Evolutionary conservation across 805 yeast genomes (phyloP).

Genomic region (Yarrowia sp.): DNA sequence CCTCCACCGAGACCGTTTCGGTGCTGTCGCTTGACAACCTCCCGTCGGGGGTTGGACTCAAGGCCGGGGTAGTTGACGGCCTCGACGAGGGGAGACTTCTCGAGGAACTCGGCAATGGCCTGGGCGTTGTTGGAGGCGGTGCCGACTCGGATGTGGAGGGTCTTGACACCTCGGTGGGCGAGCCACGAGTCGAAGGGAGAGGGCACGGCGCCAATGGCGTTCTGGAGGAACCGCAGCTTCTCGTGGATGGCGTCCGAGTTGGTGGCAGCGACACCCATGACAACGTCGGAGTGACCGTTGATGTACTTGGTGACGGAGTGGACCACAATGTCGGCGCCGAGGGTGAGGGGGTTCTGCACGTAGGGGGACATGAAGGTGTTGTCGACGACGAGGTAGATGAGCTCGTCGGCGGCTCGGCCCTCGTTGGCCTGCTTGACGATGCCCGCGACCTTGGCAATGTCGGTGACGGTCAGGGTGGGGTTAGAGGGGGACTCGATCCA

Average conservation of each 20-base stretch:
- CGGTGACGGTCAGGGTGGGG: constrained; percentile 79
- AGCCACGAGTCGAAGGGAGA: constrained; percentile 91
- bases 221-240: constrained; percentile 71
- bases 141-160: constrained; percentile 73
- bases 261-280: constrained; percentile 77
- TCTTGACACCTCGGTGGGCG: constrained; percentile 88
- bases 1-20: constrained; percentile 87
- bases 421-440: constrained; percentile 48
- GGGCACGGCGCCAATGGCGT: constrained; percentile 85
- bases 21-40: constrained; percentile 68
- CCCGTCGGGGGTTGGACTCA: constrained; percentile 58
- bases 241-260: constrained; percentile 59
- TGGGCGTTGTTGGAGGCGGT: constrained; percentile 66
- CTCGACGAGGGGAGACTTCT: constrained; percentile 46
- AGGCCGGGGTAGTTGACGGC: constrained; percentile 84
- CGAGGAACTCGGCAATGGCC: constrained; percentile 64
- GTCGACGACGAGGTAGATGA: constrained; percentile 67
- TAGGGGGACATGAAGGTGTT: constrained; percentile 87
- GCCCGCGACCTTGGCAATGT: constrained; percentile 58
- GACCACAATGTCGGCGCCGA: constrained; percentile 83
- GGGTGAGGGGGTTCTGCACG: constrained; percentile 74
- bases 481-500: constrained; percentile 90
- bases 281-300: constrained; percentile 91
- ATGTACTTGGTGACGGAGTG: constrained; percentile 89
- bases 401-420: constrained; percentile 44